These are phyloP conservation scores for Pseudevernia furfuracea DNA, from an alignment of 495 filamentous ascomycete species.

Conservation along the genomic window DNA sequence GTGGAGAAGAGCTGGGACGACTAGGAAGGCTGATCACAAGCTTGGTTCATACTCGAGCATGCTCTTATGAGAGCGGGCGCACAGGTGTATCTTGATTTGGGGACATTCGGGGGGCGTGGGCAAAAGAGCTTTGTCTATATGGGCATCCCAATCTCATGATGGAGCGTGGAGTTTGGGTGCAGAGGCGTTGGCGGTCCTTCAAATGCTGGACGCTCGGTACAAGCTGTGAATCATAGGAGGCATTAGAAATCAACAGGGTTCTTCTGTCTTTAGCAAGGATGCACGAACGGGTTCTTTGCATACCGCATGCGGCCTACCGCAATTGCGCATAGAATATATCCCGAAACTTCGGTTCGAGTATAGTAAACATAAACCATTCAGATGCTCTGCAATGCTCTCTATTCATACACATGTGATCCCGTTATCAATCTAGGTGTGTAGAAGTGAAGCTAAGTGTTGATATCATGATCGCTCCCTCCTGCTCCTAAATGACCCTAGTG, in stretches of 20 bases:
- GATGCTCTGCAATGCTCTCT: background rate
- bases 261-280: background rate
- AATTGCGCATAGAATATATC: background rate
- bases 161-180: slow-evolving; percentile 15
- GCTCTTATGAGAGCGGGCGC: background rate
- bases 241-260: background rate
- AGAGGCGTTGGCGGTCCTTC: background rate
- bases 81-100: background rate
- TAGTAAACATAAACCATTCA: background rate
- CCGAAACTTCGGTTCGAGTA: background rate
- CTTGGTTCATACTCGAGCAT: background rate
- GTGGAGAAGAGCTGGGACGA: slow-evolving; percentile 99
- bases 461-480: background rate
- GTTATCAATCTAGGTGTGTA: background rate
- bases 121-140: slow-evolving; percentile 12
- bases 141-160: background rate
- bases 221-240: background rate
- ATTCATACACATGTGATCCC: background rate
- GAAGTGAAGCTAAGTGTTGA: background rate
- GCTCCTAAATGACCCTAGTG: background rate
- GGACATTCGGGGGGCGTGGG: background rate
- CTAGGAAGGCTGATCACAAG: slow-evolving; percentile 32
- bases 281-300: background rate
- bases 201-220: background rate
- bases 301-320: slow-evolving; percentile 4